Base-by-base conservation (phyloP, 352 stramenopile species). In the Globisporangium echinulatum region DNA sequence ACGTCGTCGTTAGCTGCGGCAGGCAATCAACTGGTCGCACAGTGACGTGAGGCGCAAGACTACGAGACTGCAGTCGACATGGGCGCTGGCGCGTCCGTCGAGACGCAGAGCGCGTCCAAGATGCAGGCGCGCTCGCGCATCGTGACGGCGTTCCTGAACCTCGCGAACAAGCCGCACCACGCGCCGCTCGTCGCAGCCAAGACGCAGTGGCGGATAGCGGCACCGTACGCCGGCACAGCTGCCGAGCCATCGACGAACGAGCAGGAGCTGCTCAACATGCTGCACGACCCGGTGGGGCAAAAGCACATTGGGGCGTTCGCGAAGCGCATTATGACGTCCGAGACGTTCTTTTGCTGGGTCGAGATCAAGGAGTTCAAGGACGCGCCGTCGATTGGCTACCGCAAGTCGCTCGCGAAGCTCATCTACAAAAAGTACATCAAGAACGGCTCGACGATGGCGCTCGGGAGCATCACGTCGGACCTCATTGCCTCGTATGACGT, bases 381-480 rank as follows among this genome's bases (percentile, higher is more conserved):
- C 17, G 75, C 83, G 2, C 81, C 82, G 44, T 86, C 77, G 0
- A 57, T 74, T 11, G 79, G 79, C 2, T 90, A 90, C 58, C 78
- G 83, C 52, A 81, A 86, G 53, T 87, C 72, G 7, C 71, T 90
- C 19, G 84, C 80, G 59, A 92, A 92, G 59, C 77, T 92, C 60
- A 90, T 94, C 51, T 88, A 92, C 67, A 84, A 82, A 49, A 90
- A 94, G 58, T 94, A 94, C 62, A 84, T 94, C 61, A 87, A 87
- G 53, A 75, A 77, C 40, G 80, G 80, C 37, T 80, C 82, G 3
- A 72, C 79, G 1, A 92, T 92, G 82, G 80, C 76, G 7, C 74
- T 92, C 0, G 79, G 80, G 25, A 85, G 82, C 57, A 86, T 92
- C 61, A 89, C 77, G 6, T 85, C 76, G 25, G 82, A 92, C 44